phyloP scores from a whole-genome alignment of 371 early-diverging fungal genomes.

The Smittium mucronatum region DNA sequence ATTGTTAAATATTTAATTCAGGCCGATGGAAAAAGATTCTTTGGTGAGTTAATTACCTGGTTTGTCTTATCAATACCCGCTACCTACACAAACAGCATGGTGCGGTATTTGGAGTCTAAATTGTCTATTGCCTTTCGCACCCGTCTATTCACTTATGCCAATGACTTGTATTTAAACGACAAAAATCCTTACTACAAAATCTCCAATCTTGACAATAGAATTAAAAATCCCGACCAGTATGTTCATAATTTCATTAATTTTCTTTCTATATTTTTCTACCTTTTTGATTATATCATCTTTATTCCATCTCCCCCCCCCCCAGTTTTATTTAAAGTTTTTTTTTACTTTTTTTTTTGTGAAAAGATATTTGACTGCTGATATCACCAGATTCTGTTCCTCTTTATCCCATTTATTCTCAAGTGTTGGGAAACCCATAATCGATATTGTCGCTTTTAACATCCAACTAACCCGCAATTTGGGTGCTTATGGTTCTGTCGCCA shows the following conservation, averaged over 20 bases:
- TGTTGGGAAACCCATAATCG: constrained; percentile 69
- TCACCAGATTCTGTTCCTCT: constrained; percentile 70
- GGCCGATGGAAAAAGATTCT: constrained; percentile 47
- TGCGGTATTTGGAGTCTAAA: constrained; percentile 83
- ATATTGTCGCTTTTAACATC: constrained; percentile 68
- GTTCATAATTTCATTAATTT: no score
- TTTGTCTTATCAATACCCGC: constrained; percentile 93
- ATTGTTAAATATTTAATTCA: constrained; percentile 86
- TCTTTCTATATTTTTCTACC: no score
- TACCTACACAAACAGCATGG: constrained; percentile 95
- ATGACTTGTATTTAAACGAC: constrained; percentile 65
- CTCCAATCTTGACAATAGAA: constrained; percentile 59
- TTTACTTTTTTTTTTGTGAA: no score
- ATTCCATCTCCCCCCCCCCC: no score
- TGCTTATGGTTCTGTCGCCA: constrained; percentile 55
- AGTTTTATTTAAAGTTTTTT: no score
- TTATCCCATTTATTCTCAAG: constrained; percentile 63
- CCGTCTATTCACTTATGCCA: constrained; percentile 63
- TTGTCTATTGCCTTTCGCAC: constrained; percentile 64
- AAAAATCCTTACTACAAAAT: constrained; percentile 70
- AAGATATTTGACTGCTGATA: constrained; percentile 72
- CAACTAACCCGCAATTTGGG: constrained; percentile 75
- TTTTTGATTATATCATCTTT: no score
- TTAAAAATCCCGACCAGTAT: constrained; percentile 73
- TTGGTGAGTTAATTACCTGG: constrained; percentile 68